Conservation (phyloP, 108 stramenopile genomes). For the Cylindrotheca fusiformis region DNA sequence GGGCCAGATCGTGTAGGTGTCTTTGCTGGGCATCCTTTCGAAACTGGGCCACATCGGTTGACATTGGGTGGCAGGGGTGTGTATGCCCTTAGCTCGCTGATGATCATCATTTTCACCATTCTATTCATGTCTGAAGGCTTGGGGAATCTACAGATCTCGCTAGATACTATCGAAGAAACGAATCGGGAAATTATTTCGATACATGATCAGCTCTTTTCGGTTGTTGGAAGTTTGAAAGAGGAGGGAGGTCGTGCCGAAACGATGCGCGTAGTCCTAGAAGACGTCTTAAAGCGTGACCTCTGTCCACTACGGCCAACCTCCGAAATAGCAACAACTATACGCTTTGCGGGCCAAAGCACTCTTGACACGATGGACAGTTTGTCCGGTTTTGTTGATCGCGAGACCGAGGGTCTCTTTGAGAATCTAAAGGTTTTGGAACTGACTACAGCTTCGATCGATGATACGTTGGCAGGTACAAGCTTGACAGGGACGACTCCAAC, state of each 20-base stretch:
- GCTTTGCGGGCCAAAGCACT: slow-evolving; percentile 9
- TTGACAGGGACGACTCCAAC: slow-evolving; percentile 25
- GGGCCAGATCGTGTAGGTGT: slow-evolving; percentile 37
- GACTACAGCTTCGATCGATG: slow-evolving; percentile 3
- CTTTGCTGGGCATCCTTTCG: slow-evolving; percentile 33
- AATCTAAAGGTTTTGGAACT: slow-evolving; percentile 5
- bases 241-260: slow-evolving; percentile 18
- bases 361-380: slow-evolving; percentile 20
- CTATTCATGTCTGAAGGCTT: slow-evolving; percentile 28
- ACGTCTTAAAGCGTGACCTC: slow-evolving; percentile 29
- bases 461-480: slow-evolving; percentile 2
- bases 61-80: too few relatives aligned
- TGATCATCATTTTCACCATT: slow-evolving; percentile 34
- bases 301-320: slow-evolving; percentile 24
- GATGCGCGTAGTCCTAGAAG: slow-evolving; percentile 26
- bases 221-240: slow-evolving; percentile 19
- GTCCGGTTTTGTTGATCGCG: slow-evolving; percentile 21
- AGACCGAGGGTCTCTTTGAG: slow-evolving; percentile 11
- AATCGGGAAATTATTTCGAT: slow-evolving; percentile 30
- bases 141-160: slow-evolving; percentile 17
- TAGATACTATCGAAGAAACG: slow-evolving; percentile 21
- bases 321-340: slow-evolving; percentile 3
- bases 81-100: slow-evolving; percentile 11
- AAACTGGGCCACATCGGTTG: too few relatives aligned
- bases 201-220: slow-evolving; percentile 3